Base-by-base conservation (phyloP, 2,329 filamentous ascomycete species). In the Penicillium sp. region DNA sequence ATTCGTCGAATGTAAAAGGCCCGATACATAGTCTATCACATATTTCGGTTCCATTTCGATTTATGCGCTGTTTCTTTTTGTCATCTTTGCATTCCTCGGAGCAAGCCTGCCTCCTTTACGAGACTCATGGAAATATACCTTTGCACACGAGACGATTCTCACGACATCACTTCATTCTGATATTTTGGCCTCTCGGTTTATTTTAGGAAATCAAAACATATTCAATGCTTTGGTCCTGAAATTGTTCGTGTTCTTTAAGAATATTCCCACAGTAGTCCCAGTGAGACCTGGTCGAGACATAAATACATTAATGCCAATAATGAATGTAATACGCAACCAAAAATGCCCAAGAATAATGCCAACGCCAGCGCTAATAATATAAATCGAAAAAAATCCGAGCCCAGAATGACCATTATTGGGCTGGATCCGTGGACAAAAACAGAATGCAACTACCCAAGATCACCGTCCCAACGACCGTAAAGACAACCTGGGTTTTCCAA, bases 401-500 rank as follows among this genome's bases (percentile, higher is more conserved):
- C 19, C 23, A 19, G 21, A 2, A 13, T 9, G 19, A 4, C 41
- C 29, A 51, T 43, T 29, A 55, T 46, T 63, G 60, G 17, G 66
- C 66, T 64, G 76, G 68, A 63, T 76, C 72, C 6, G 76, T 78
- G 37, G 71, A 74, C 60, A 80, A 59, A 55, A 80, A 77, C 57
- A 80, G 60, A 25, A 78, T 72, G 63, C 78, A 80, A 57, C 77
- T 76, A 9, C 73, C 77, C 50, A 80, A 62, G 57, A 80, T 80
- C 10, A 73, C 74, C 5, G 68, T 67, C n/a, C 76, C 76, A 9
- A 80, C 73, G 23, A 79, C 63, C 6, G 71, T 72, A 62, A 78
- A 77, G n/a, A 96, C 89, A 42, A 88, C 75, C 72, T 97, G 93
- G 38, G 94, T 97, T 76, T 91, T 93, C 89, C 90, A 94, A 1